Evolutionary conservation across 768 basidiomycete genomes (phyloP).

Genomic region (Pulveroboletus sp.): DNA sequence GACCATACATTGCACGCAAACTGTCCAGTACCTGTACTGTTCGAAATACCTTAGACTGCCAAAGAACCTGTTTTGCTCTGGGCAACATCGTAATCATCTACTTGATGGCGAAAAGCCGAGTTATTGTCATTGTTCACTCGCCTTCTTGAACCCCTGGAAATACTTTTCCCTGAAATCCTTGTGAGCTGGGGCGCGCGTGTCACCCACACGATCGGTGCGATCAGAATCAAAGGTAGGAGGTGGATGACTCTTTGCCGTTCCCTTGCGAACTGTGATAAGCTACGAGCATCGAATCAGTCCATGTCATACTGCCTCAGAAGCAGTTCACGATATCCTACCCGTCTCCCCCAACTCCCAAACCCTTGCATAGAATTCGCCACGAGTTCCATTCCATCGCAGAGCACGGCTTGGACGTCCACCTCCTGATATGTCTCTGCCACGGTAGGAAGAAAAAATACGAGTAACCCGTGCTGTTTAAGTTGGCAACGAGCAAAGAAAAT

Average conservation of each 20-base stretch:
- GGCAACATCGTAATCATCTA: neutral
- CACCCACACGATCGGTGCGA: conserved; percentile 5
- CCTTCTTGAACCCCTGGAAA: conserved; percentile 72
- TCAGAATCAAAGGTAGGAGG: conserved; percentile 51
- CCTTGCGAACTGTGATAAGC: conserved; percentile 90
- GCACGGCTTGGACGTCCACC: conserved; percentile 72
- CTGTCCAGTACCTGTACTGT: too few relatives aligned
- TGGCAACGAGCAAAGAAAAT: conserved; percentile 77
- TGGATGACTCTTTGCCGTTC: conserved; percentile 38
- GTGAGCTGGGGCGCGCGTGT: conserved; percentile 71
- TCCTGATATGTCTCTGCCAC: conserved; percentile 89
- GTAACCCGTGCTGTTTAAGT: conserved; percentile 77
- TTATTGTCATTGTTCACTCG: conserved; percentile 8
- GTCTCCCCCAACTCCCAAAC: conserved; percentile 91
- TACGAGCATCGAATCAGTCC: conserved; percentile 29
- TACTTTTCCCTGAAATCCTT: conserved; percentile 86
- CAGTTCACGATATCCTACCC: conserved; percentile 48
- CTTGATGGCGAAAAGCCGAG: neutral
- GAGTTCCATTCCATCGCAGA: conserved; percentile 85
- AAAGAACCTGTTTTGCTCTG: neutral
- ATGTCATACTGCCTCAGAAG: neutral
- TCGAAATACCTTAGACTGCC: neutral
- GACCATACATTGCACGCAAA: too few relatives aligned
- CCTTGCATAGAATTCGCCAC: conserved; percentile 87
- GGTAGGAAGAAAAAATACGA: conserved; percentile 95